These are phyloP conservation scores for Ceratocystis ficicola DNA, from an alignment of 2,329 filamentous ascomycete genomes.

Conservation along the genomic window DNA sequence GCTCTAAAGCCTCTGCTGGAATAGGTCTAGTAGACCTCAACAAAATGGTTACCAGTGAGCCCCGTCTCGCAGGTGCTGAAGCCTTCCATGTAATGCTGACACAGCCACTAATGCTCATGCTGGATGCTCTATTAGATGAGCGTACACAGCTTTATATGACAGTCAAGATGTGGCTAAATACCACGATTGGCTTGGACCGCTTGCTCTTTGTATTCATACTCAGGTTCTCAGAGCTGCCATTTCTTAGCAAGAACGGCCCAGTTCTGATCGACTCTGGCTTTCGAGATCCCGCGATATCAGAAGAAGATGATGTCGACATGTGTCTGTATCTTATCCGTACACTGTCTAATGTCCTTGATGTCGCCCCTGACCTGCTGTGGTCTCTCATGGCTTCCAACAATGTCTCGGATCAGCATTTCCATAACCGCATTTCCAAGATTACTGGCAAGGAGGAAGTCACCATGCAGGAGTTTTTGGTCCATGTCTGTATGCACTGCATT, in stretches of 20 bases:
- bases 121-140: conserved; percentile 66
- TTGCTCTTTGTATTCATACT: conserved; percentile 49
- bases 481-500: conserved; percentile 53
- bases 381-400: conserved; percentile 53
- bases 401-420: conserved; percentile 36
- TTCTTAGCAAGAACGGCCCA: conserved; percentile 31
- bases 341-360: conserved; percentile 58
- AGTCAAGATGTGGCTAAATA: conserved; percentile 69
- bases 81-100: conserved; percentile 64
- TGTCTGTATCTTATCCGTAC: conserved; percentile 68
- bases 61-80: conserved; percentile 43
- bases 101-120: conserved; percentile 65
- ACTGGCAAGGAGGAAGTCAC: conserved; percentile 43
- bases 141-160: conserved; percentile 63
- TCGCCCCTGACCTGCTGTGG: conserved; percentile 59
- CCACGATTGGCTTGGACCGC: conserved; percentile 49
- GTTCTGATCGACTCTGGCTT: conserved; percentile 13
- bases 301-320: conserved; percentile 59
- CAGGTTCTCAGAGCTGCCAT: conserved; percentile 45
- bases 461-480: conserved; percentile 56
- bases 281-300: conserved; percentile 28
- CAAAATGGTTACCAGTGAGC: conserved; percentile 28
- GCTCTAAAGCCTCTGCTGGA: conserved; percentile 30
- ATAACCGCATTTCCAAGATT: conserved; percentile 34
- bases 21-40: conserved; percentile 16